phyloP scores from a whole-genome alignment of 78 protist species.

The Polysphondylium violaceum region DNA sequence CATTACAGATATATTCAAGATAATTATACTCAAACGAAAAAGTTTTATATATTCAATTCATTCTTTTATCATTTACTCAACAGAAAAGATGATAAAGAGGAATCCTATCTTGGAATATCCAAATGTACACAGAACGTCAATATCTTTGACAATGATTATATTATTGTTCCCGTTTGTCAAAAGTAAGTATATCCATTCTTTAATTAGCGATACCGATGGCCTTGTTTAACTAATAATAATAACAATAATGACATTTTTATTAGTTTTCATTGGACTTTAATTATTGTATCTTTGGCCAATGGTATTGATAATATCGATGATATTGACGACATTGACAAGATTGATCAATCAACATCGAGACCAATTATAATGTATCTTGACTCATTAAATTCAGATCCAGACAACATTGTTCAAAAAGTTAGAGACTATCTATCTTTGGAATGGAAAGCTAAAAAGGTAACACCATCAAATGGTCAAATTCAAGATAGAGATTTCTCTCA shows the following conservation, averaged over 20 bases:
- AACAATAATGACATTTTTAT: not conserved
- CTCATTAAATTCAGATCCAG: slow-evolving; percentile 43
- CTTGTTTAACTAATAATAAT: not conserved
- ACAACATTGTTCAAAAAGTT: slow-evolving; percentile 22
- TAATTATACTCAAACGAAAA: slow-evolving; percentile 10
- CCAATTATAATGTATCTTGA: slow-evolving; percentile 59
- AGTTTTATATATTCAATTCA: slow-evolving; percentile 64
- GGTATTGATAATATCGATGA: not conserved
- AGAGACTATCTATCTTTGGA: slow-evolving; percentile 57
- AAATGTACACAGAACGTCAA: slow-evolving; percentile 68
- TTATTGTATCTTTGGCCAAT: slow-evolving; percentile 40
- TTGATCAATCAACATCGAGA: slow-evolving; percentile 10
- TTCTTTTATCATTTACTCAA: slow-evolving; percentile 62
- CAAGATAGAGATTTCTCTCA: slow-evolving; percentile 16
- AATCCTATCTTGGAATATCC: slow-evolving; percentile 28
- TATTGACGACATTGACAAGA: slow-evolving; percentile 15
- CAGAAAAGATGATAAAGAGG: not conserved
- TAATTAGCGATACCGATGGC: not conserved
- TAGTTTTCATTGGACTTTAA: slow-evolving; percentile 79
- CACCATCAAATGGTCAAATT: slow-evolving; percentile 54
- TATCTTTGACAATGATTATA: slow-evolving; percentile 52
- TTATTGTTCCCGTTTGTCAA: slow-evolving; percentile 72
- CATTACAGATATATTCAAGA: slow-evolving; percentile 43
- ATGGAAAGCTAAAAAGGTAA: slow-evolving; percentile 44
- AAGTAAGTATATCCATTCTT: slow-evolving; percentile 14